phyloP scores from a whole-genome alignment of 1,139 yeast genomes.

The Sugiyamaella castrensis region DNA sequence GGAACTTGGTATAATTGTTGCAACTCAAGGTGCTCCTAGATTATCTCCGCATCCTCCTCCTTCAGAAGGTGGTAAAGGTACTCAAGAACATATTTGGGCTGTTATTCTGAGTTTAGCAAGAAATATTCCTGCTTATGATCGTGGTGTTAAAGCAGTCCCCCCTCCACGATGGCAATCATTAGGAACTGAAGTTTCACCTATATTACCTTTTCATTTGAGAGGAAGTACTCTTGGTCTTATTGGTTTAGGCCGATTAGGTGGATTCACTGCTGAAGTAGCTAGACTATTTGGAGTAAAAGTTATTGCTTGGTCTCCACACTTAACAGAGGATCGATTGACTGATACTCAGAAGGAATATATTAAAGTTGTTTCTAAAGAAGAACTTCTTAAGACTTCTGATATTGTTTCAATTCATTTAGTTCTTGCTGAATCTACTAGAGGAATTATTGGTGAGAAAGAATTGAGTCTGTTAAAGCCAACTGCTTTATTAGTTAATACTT shows the following conservation, averaged over 20 bases:
- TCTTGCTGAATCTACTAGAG: slow-evolving; percentile 19
- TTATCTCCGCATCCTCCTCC: not conserved
- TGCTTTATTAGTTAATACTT: slow-evolving; percentile 17
- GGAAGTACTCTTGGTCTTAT: slow-evolving; percentile 60
- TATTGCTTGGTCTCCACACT: slow-evolving; percentile 49
- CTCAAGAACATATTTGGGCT: slow-evolving; percentile 25
- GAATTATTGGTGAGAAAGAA: slow-evolving; percentile 17
- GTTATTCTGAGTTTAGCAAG: slow-evolving; percentile 19
- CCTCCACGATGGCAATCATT: slow-evolving; percentile 26
- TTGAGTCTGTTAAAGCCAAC: slow-evolving; percentile 15
- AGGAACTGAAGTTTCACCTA: slow-evolving; percentile 42
- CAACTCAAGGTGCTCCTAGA: slow-evolving; percentile 14
- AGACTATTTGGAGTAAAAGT: slow-evolving; percentile 56
- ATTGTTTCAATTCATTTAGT: slow-evolving; percentile 49
- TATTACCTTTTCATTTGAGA: slow-evolving; percentile 40
- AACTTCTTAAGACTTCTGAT: slow-evolving; percentile 51
- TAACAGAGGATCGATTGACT: slow-evolving; percentile 20
- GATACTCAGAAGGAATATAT: slow-evolving; percentile 36
- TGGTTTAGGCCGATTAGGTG: slow-evolving; percentile 72
- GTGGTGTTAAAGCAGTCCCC: slow-evolving; percentile 14
- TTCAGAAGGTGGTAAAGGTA: slow-evolving; percentile 17
- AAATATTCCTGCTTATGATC: slow-evolving; percentile 21
- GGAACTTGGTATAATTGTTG: slow-evolving; percentile 21
- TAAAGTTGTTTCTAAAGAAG: slow-evolving; percentile 54
- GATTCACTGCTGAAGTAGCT: slow-evolving; percentile 57